Evolutionary conservation across 129 eudicot genomes (phyloP).

Genomic region (Flaveria linearis): DNA sequence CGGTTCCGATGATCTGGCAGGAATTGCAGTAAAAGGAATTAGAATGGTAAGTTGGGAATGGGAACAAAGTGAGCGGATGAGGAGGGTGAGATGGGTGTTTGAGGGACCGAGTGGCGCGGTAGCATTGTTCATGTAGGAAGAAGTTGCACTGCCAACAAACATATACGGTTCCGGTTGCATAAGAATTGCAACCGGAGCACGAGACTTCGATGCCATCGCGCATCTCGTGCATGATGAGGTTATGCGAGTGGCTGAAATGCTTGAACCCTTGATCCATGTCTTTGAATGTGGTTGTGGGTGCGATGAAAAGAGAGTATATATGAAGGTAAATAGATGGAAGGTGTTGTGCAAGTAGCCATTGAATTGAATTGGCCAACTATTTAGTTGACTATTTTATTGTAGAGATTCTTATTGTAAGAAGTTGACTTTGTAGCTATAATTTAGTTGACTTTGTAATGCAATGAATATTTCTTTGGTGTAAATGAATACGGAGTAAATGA

Average conservation of each 20-base stretch:
- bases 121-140: conserved; percentile 46
- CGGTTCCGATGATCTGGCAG: conserved; percentile 54
- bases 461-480: no score
- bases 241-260: conserved; percentile 62
- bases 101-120: conserved; percentile 49
- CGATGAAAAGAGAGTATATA: no score
- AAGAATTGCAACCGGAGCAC: conserved; percentile 49
- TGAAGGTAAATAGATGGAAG: no score
- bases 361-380: conserved; percentile 20
- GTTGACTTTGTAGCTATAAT: conserved; percentile 28
- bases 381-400: conserved; percentile 26
- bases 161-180: conserved; percentile 21
- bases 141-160: conserved; percentile 42
- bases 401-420: conserved; percentile 13
- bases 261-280: conserved; percentile 34
- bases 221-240: conserved; percentile 33
- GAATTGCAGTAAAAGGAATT: conserved; percentile 57
- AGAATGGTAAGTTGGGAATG: conserved; percentile 68
- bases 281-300: no score
- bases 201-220: conserved; percentile 28
- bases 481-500: no score
- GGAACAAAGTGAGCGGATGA: conserved; percentile 62
- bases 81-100: conserved; percentile 55
- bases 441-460: conserved; percentile 30
- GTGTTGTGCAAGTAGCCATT: neutral